Percentiles rank a stretch among this genome's conserved stretches.
Conservation (phyloP, 1,284 basidiomycete species). For the Pterulicium gracile region DNA sequence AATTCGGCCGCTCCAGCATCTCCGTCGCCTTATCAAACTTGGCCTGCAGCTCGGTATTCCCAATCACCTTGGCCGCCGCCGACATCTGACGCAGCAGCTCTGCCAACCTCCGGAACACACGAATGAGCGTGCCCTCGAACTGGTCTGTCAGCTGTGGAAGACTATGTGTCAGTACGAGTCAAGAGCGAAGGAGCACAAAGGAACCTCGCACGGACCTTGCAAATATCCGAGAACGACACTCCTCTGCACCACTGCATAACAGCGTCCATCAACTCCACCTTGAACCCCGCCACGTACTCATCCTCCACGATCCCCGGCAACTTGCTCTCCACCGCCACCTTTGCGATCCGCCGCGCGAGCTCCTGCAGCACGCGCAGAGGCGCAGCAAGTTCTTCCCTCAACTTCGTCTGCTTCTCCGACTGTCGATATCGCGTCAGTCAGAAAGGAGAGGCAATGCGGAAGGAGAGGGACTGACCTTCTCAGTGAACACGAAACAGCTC, state of each 20-base stretch:
- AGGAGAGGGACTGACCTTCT: constrained; percentile 59
- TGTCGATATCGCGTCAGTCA: constrained; percentile 20
- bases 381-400: constrained; percentile 88
- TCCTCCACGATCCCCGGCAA: constrained; percentile 84
- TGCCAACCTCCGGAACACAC: constrained; percentile 88
- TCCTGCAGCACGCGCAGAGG: constrained; percentile 95
- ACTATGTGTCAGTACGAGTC: background rate
- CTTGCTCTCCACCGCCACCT: constrained; percentile 90
- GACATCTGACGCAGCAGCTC: constrained; percentile 95
- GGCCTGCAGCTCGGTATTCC: constrained; percentile 85
- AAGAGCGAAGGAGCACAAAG: background rate
- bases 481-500: constrained; percentile 95
- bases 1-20: constrained; percentile 85
- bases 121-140: constrained; percentile 92
- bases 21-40: constrained; percentile 85
- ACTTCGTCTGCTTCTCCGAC: constrained; percentile 81
- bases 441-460: background rate
- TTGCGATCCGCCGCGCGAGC: constrained; percentile 88
- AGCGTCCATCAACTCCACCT: constrained; percentile 96
- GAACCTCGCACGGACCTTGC: constrained; percentile 76
- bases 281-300: constrained; percentile 94
- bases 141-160: constrained; percentile 76
- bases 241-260: constrained; percentile 97
- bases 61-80: constrained; percentile 91
- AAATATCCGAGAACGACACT: constrained; percentile 92